Conservation (phyloP, 306 rosid genomes). For the Prosopis cineraria region DNA sequence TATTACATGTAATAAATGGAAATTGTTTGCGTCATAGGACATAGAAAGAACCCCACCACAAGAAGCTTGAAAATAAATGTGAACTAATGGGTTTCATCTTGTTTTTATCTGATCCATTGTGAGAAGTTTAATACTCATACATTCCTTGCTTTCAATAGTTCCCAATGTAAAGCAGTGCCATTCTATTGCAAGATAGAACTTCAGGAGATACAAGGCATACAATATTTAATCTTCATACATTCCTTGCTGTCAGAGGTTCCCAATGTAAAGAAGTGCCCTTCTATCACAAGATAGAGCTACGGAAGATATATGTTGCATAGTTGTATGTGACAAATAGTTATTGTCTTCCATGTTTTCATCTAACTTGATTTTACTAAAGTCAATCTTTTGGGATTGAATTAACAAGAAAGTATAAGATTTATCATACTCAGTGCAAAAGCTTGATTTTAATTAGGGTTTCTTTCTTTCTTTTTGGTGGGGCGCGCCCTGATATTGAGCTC, state of each 20-base stretch:
- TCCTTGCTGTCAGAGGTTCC: too few relatives aligned
- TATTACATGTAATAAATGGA: neutral
- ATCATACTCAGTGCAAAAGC: neutral
- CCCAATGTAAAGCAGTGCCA: neutral
- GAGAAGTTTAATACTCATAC: neutral
- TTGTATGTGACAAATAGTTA: conserved; percentile 2
- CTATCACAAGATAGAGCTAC: too few relatives aligned
- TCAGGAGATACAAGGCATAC: neutral
- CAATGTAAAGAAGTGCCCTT: too few relatives aligned
- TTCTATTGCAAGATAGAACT: neutral
- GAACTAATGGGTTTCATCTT: conserved; percentile 19
- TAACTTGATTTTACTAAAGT: conserved; percentile 1
- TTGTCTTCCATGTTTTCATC: conserved; percentile 2
- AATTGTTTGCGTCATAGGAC: neutral
- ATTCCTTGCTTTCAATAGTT: conserved; percentile 12
- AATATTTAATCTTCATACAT: too few relatives aligned
- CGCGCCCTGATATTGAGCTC: neutral
- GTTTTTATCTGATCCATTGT: neutral
- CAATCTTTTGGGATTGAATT: neutral
- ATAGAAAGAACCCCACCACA: neutral
- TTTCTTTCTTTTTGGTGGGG: neutral
- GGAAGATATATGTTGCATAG: too few relatives aligned
- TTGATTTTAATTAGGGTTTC: neutral
- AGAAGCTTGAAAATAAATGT: neutral
- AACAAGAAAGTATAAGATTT: neutral